Evolutionary conservation across 164 flowering plant genomes (phyloP).

Genomic region (grape (Vitis vinifera)): DNA sequence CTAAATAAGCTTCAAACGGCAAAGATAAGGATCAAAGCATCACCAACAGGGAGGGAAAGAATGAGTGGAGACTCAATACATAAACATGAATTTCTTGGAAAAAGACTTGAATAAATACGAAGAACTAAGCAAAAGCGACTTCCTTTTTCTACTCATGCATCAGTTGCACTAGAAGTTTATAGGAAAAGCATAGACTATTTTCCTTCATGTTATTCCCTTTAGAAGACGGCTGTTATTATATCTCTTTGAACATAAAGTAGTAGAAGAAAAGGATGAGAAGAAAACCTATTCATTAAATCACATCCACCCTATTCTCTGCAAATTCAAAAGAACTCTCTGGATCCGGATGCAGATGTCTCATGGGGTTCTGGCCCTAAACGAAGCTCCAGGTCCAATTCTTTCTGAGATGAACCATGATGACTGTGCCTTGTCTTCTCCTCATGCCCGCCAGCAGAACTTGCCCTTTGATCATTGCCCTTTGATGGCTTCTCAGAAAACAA

Average conservation of each 20-base stretch:
- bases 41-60: not conserved
- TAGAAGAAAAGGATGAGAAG: not conserved
- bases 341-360: slow-evolving; percentile 1
- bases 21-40: not conserved
- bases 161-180: not conserved
- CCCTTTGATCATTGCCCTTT: not conserved
- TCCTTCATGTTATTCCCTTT: not conserved
- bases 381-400: slow-evolving; percentile 54
- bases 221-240: not conserved
- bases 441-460: not conserved
- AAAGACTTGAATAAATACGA: no score
- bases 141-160: not conserved
- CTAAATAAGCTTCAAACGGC: not conserved
- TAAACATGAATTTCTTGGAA: not conserved
- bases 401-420: slow-evolving; percentile 7
- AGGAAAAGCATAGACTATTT: not conserved
- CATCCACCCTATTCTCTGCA: not conserved
- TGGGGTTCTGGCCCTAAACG: slow-evolving; percentile 48
- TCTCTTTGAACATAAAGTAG: not conserved
- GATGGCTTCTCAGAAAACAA: slow-evolving; percentile 26
- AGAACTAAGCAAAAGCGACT: no score
- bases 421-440: slow-evolving; percentile 7
- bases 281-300: not conserved
- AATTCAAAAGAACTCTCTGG: slow-evolving; percentile 24
- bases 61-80: not conserved